Percentiles rank a stretch among this genome's conserved stretches.
phyloP scores from a whole-genome alignment of 2,329 filamentous ascomycete species.

The Fusarium sp. region DNA sequence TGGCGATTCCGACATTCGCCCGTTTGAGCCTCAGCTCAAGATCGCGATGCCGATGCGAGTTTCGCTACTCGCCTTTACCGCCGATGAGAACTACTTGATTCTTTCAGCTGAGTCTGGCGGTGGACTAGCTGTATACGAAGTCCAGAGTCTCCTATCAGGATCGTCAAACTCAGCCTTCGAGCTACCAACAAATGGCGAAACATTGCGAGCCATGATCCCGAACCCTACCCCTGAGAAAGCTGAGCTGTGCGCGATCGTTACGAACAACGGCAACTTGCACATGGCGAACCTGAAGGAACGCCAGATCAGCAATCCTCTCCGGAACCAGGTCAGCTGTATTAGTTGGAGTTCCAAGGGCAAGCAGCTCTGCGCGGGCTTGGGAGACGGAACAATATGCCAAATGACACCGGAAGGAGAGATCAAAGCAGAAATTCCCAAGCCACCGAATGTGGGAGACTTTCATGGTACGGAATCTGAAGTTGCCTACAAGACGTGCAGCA shows the following conservation, averaged over 20 bases:
- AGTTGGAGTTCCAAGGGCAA: constrained; percentile 96
- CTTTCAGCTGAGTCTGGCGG: constrained; percentile 86
- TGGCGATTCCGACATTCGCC: constrained; percentile 75
- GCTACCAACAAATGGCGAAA: constrained; percentile 81
- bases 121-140: constrained; percentile 87
- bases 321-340: constrained; percentile 83
- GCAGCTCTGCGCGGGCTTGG: constrained; percentile 89
- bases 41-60: constrained; percentile 82
- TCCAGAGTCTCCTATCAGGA: constrained; percentile 76
- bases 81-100: constrained; percentile 89
- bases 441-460: constrained; percentile 76
- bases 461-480: constrained; percentile 71
- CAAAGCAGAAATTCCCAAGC: constrained; percentile 85
- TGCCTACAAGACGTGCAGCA: not conserved
- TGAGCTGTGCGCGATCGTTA: constrained; percentile 85
- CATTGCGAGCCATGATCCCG: constrained; percentile 81
- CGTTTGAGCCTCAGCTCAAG: constrained; percentile 81
- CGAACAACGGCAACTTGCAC: constrained; percentile 83
- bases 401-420: constrained; percentile 85
- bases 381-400: constrained; percentile 84
- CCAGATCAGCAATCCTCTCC: constrained; percentile 75
- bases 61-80: constrained; percentile 91
- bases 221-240: constrained; percentile 84
- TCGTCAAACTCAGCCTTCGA: constrained; percentile 80
- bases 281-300: constrained; percentile 85